Conservation (phyloP, 148 eudicot species). For the Beta vulgaris region DNA sequence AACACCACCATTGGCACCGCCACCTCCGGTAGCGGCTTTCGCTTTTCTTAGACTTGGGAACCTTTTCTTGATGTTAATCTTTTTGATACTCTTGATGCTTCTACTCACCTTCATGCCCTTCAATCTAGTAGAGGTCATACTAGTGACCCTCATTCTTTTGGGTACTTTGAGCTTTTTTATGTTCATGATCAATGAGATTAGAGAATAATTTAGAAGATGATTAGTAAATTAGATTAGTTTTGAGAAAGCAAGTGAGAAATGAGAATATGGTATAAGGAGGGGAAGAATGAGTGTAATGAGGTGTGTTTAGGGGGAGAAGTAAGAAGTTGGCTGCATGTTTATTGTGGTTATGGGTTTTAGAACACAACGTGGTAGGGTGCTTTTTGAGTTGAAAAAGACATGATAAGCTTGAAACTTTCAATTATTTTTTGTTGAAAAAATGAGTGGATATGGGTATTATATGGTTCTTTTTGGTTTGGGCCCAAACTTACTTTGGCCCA, state of each 20-base stretch:
- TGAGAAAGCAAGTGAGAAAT: background rate
- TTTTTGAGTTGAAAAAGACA: background rate
- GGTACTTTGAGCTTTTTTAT: conserved; percentile 30
- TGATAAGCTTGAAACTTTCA: background rate
- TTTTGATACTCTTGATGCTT: conserved; percentile 24
- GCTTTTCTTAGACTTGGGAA: conserved; percentile 20
- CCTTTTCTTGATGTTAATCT: conserved; percentile 17
- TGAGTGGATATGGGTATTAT: no score
- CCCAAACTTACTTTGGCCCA: no score
- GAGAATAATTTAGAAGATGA: background rate
- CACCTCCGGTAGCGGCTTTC: background rate
- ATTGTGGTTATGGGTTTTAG: background rate
- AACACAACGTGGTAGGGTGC: conserved; percentile 25
- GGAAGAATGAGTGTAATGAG: background rate
- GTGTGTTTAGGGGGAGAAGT: background rate
- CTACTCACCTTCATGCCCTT: conserved; percentile 31
- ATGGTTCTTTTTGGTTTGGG: no score
- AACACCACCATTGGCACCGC: background rate
- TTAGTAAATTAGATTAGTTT: background rate
- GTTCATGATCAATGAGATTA: conserved; percentile 23
- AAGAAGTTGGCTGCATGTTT: conserved; percentile 15
- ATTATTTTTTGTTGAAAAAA: background rate
- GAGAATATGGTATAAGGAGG: background rate
- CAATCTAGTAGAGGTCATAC: conserved; percentile 12
- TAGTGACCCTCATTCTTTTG: conserved; percentile 28